These are phyloP conservation scores for Scalesia atractyloides DNA, from an alignment of 129 eudicot species.

Conservation along the genomic window DNA sequence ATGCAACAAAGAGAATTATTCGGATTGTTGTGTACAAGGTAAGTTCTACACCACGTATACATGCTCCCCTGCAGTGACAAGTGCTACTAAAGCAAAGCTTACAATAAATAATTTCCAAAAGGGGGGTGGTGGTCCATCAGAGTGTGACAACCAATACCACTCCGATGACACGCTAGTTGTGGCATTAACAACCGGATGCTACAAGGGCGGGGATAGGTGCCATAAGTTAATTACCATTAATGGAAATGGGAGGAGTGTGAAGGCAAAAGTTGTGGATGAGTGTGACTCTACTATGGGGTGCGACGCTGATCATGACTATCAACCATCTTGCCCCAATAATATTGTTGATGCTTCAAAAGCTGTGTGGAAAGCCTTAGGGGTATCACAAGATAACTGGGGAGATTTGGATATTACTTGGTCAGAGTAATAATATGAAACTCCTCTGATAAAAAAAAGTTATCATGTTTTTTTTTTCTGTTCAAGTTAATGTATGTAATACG, in stretches of 20 bases:
- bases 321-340: slow-evolving; percentile 40
- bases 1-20: slow-evolving; percentile 39
- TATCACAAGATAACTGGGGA: slow-evolving; percentile 35
- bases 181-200: slow-evolving; percentile 57
- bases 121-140: slow-evolving; percentile 53
- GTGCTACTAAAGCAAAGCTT: slow-evolving; percentile 38
- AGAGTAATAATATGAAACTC: neutral
- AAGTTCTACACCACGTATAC: slow-evolving; percentile 41
- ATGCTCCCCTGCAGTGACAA: slow-evolving; percentile 51
- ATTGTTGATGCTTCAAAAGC: slow-evolving; percentile 46
- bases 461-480: neutral
- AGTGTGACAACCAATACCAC: slow-evolving; percentile 48
- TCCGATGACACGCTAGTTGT: slow-evolving; percentile 46
- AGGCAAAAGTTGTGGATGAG: slow-evolving; percentile 47
- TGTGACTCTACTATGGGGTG: slow-evolving; percentile 40
- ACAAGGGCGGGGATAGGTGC: slow-evolving; percentile 41
- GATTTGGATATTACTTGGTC: slow-evolving; percentile 47
- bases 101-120: slow-evolving; percentile 49
- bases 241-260: slow-evolving; percentile 40
- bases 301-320: slow-evolving; percentile 37
- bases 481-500: neutral
- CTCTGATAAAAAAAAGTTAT: neutral
- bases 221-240: slow-evolving; percentile 23
- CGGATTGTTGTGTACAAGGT: slow-evolving; percentile 48
- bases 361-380: slow-evolving; percentile 45